Conservation (phyloP, 805 yeast species). For the Komagataella mondaviorum region DNA sequence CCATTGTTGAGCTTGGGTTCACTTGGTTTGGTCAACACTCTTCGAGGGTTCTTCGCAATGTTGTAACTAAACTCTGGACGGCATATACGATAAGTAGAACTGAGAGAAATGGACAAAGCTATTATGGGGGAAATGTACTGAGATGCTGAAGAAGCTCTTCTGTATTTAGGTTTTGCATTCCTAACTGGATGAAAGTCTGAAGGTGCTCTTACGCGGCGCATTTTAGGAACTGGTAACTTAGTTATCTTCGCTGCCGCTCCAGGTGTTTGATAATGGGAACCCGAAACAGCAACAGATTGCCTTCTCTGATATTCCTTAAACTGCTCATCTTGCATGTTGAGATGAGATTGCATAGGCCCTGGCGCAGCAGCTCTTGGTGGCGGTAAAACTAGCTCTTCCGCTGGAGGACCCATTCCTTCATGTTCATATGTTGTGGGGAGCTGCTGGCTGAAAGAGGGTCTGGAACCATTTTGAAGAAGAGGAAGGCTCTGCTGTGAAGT, state of each 20-base stretch:
- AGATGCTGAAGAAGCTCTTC: conserved; percentile 55
- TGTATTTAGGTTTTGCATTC: conserved; percentile 52
- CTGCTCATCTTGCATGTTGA: conserved; percentile 1
- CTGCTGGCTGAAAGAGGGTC: conserved; percentile 1
- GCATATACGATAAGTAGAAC: conserved; percentile 75
- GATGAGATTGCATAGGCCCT: conserved; percentile 1
- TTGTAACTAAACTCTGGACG: conserved; percentile 76
- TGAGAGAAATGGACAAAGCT: conserved; percentile 65
- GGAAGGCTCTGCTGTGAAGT: neutral
- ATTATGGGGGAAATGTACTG: conserved; percentile 63
- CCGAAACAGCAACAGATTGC: conserved; percentile 2
- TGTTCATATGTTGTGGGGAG: conserved; percentile 3
- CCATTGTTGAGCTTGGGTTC: conserved; percentile 77
- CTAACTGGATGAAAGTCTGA: conserved; percentile 48
- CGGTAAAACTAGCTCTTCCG: conserved; percentile 1
- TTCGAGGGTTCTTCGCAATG: conserved; percentile 73
- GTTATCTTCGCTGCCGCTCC: neutral
- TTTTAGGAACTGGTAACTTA: conserved; percentile 24
- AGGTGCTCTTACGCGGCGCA: conserved; percentile 24
- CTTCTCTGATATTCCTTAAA: conserved; percentile 1
- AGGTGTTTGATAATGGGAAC: neutral
- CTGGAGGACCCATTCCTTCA: conserved; percentile 1
- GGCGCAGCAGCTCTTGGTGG: conserved; percentile 2
- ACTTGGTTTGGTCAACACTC: conserved; percentile 87
- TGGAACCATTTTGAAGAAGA: neutral